Conservation (phyloP, 2,329 filamentous ascomycete species). For the Fusarium penzigii region DNA sequence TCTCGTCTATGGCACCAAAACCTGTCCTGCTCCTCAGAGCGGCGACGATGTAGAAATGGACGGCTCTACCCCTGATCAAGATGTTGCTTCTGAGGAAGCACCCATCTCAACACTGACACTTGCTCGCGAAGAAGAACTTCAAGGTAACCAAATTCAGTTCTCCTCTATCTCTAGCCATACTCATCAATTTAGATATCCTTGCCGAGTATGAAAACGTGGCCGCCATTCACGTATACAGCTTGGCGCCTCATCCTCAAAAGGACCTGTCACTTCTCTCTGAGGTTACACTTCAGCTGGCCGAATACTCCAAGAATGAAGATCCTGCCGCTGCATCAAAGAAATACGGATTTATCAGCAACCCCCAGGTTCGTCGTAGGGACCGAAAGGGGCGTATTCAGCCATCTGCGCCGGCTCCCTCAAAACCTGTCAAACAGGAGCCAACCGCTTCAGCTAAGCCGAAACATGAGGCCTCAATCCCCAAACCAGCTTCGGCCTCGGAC, state of each 20-base stretch:
- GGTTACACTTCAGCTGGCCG: constrained; percentile 62
- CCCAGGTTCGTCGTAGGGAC: constrained; percentile 58
- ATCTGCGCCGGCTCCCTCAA: constrained; percentile 28
- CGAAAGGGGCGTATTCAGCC: constrained; percentile 37
- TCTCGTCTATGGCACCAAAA: constrained; percentile 72
- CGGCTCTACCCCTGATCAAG: constrained; percentile 60
- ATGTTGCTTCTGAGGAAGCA: constrained; percentile 49
- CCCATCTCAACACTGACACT: constrained; percentile 64
- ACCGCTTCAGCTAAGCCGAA: constrained; percentile 26
- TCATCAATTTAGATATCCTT: constrained; percentile 56
- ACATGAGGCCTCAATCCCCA: constrained; percentile 14
- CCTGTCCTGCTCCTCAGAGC: constrained; percentile 38
- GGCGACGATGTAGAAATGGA: constrained; percentile 71
- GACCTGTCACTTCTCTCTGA: constrained; percentile 73
- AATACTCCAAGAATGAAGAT: constrained; percentile 58
- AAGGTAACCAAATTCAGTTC: constrained; percentile 47
- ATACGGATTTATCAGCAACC: constrained; percentile 77
- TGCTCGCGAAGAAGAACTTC: constrained; percentile 70
- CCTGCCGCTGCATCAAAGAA: constrained; percentile 57
- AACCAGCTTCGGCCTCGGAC: constrained; percentile 6
- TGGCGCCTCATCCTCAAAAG: constrained; percentile 69
- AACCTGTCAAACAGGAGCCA: constrained; percentile 18
- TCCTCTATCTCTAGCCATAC: neutral
- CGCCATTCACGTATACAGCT: constrained; percentile 85
- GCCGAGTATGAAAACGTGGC: constrained; percentile 70